Conservation (phyloP, 1,284 basidiomycete genomes). For the Amylostereum areolatum region DNA sequence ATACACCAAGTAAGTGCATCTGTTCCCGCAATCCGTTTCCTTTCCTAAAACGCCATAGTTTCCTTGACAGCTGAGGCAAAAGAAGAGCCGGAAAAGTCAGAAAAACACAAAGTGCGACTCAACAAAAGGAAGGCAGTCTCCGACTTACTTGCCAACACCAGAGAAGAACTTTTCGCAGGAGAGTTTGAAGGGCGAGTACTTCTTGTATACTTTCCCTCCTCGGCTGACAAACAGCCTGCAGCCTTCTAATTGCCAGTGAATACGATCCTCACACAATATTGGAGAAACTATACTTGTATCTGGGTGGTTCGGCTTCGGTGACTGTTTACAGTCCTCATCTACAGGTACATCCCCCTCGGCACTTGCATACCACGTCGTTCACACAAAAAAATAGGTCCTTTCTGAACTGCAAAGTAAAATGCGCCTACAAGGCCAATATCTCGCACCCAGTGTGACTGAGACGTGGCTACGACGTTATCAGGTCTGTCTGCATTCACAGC, state of each 20-base stretch:
- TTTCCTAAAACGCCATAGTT: too few relatives aligned
- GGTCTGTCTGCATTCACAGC: constrained; percentile 23
- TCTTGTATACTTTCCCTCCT: not conserved
- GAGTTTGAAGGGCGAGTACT: constrained; percentile 76
- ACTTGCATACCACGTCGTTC: not conserved
- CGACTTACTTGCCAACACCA: constrained; percentile 53
- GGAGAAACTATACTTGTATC: constrained; percentile 66
- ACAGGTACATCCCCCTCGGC: constrained; percentile 42
- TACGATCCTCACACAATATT: constrained; percentile 86
- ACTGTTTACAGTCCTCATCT: constrained; percentile 83
- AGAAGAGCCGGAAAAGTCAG: constrained; percentile 34
- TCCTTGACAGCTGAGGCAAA: too few relatives aligned
- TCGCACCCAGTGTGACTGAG: constrained; percentile 83
- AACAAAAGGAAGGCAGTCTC: constrained; percentile 66
- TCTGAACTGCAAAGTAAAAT: constrained; percentile 74
- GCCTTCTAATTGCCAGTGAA: constrained; percentile 78
- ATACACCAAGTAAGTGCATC: constrained; percentile 50
- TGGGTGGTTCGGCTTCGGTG: constrained; percentile 83
- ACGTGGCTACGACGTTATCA: constrained; percentile 91
- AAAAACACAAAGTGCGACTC: constrained; percentile 63
- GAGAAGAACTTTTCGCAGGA: constrained; percentile 82
- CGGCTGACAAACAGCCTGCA: constrained; percentile 23
- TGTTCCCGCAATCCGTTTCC: too few relatives aligned
- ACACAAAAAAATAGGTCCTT: constrained; percentile 44
- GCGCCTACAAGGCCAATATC: constrained; percentile 60